Evolutionary conservation across 2,329 filamentous ascomycete species (phyloP).

Genomic region (Fusarium chuoi): DNA sequence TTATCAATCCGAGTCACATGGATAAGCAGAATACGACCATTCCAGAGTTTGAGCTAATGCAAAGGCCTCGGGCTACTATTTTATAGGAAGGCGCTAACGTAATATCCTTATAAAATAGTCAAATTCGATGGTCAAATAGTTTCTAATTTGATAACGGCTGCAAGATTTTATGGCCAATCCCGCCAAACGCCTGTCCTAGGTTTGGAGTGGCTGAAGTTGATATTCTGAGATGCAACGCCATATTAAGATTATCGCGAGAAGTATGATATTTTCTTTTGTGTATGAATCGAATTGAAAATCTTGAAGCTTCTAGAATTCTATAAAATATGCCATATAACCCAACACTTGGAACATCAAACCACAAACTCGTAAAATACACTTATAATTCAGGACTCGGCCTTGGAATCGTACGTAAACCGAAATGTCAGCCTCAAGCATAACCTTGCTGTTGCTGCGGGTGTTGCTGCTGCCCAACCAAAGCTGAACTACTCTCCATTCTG

Average conservation of each 20-base stretch:
- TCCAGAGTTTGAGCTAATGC: conserved; percentile 9
- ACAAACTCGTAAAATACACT: not conserved
- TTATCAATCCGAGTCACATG: not conserved
- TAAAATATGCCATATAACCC: not conserved
- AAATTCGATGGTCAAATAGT: conserved; percentile 12
- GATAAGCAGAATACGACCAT: not conserved
- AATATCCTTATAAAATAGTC: conserved; percentile 1
- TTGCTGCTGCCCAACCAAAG: conserved; percentile 1
- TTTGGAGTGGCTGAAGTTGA: too few species aligned
- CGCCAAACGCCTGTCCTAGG: too few species aligned
- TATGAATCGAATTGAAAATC: not conserved
- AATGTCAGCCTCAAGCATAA: not conserved
- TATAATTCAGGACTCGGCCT: not conserved
- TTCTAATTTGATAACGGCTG: not conserved
- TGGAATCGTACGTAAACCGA: not conserved
- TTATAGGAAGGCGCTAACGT: not conserved
- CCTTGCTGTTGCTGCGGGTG: conserved; percentile 1
- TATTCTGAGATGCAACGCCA: not conserved
- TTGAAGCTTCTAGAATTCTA: not conserved
- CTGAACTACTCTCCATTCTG: conserved; percentile 8
- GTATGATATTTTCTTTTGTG: not conserved
- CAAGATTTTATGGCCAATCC: not conserved
- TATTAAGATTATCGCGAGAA: not conserved
- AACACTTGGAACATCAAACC: not conserved
- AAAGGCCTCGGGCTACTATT: not conserved